A percentile compares a stretch with the other conserved stretches of the same genome.
Evolutionary conservation across 352 stramenopile species (phyloP).

Genomic region (Phytophthora hybrid): DNA sequence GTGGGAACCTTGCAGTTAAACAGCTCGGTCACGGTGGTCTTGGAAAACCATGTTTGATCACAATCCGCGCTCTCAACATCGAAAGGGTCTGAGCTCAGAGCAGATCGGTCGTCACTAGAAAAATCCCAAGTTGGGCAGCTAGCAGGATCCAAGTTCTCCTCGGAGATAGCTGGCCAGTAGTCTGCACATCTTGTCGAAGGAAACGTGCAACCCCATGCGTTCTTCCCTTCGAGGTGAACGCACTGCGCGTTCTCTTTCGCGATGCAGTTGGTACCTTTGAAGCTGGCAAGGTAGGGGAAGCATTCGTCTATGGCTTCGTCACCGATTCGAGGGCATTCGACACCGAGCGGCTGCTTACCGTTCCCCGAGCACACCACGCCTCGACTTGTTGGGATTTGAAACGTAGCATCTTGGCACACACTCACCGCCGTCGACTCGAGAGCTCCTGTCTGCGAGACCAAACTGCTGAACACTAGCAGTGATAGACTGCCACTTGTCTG

Average conservation of each 20-base stretch:
- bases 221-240: slow-evolving; percentile 30
- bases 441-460: background rate
- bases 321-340: slow-evolving; percentile 41
- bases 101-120: slow-evolving; percentile 18
- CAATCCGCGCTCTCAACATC: slow-evolving; percentile 15
- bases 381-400: slow-evolving; percentile 33
- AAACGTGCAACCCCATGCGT: slow-evolving; percentile 55
- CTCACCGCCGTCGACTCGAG: slow-evolving; percentile 25
- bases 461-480: slow-evolving; percentile 5
- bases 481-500: slow-evolving; percentile 8
- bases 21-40: slow-evolving; percentile 32
- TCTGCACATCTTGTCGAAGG: slow-evolving; percentile 40
- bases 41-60: slow-evolving; percentile 46
- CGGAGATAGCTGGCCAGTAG: background rate
- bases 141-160: background rate
- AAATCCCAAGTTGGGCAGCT: slow-evolving; percentile 45
- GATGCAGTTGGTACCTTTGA: slow-evolving; percentile 32
- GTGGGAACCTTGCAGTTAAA: slow-evolving; percentile 29
- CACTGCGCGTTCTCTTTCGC: slow-evolving; percentile 51
- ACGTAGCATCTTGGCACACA: slow-evolving; percentile 60
- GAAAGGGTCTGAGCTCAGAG: slow-evolving; percentile 17
- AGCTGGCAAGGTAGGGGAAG: slow-evolving; percentile 46
- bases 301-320: slow-evolving; percentile 43
- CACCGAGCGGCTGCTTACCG: slow-evolving; percentile 31
- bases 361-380: slow-evolving; percentile 44